These are phyloP conservation scores for Gastroboletus turbinatus DNA, from an alignment of 1,284 basidiomycete genomes.

Conservation along the genomic window DNA sequence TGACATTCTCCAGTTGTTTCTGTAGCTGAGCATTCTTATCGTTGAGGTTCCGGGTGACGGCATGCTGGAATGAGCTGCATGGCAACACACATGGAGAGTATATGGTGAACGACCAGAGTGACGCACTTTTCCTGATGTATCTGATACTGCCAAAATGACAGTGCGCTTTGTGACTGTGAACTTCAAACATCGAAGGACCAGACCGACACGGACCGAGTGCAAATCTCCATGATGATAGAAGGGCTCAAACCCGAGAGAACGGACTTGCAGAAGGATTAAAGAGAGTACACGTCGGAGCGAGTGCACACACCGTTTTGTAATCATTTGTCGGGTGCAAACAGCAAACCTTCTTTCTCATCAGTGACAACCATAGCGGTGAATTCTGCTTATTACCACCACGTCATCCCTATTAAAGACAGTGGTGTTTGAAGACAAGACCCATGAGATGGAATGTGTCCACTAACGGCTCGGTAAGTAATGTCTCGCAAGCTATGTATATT, in stretches of 20 bases:
- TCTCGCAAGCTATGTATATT: conserved; percentile 65
- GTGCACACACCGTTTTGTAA: conserved; percentile 73
- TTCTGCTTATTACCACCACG: conserved; percentile 58
- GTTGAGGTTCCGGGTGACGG: conserved; percentile 72
- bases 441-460: conserved; percentile 3
- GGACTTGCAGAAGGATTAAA: conserved; percentile 49
- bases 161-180: conserved; percentile 49
- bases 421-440: conserved; percentile 1
- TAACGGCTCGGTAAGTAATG: conserved; percentile 75
- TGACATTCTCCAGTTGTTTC: conserved; percentile 77
- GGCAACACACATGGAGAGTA: conserved; percentile 3
- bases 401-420: conserved; percentile 59
- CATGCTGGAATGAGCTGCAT: conserved; percentile 74
- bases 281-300: conserved; percentile 10
- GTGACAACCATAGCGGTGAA: background rate
- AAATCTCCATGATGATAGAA: conserved; percentile 73
- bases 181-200: background rate
- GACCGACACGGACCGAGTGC: conserved; percentile 55
- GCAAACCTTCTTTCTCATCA: conserved; percentile 52
- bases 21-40: conserved; percentile 79
- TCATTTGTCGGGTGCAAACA: conserved; percentile 80
- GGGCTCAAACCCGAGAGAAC: conserved; percentile 78
- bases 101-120: background rate
- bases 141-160: conserved; percentile 88
- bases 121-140: conserved; percentile 76